Base-by-base conservation (phyloP, 2,329 filamentous ascomycete species). In the Aureobasidium sp. region DNA sequence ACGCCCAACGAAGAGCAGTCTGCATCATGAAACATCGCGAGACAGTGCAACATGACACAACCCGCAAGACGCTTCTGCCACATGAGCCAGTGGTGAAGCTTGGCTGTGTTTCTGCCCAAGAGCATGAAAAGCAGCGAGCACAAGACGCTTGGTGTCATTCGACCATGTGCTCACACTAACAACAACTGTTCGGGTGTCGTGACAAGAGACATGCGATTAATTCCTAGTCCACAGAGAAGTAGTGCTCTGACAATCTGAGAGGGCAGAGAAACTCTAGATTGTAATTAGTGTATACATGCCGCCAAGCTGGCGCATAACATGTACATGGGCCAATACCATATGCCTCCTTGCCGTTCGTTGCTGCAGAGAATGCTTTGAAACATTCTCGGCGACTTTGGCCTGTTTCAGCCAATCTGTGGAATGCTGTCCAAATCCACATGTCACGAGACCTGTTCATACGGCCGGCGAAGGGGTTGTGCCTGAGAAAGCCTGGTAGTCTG, bases 321-420 rank as follows among this genome's bases (percentile, higher is more conserved):
- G 16, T 8, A 14, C 22, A 45, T 24, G 19, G 19, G n/a, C 21
- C 22, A 4, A 17, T 14, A 4, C 30, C 32, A 7, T 24, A 3
- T 5, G 6, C 35, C 42, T 25, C 21, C 30, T 47, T 47, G 21
- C 30, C 14, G 32, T 19, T 30, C 32, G 21, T 37, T 37, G 21
- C 44, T 35, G 32, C n/a, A 37, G 29, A 37, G 30, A 25, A 48
- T 5, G 19, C 6, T 7, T 25, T 48, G 44, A 48, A 48, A 48
- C 44, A 48, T 48, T 48, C 44, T 35, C 44, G 32, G 27, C 22
- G n/a, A 25, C 17, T 25, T 17, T 25, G 35, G 44, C n/a, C 44
- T 19, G 44, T 48, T 48, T 27, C 22, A 19, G 21, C 7, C 32
- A 10, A 25, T 10, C 14, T 37, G 21, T 37, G 44, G 44, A 48